Evolutionary conservation across 2,329 filamentous ascomycete genomes (phyloP).

Genomic region (Arthroderma uncinatum): DNA sequence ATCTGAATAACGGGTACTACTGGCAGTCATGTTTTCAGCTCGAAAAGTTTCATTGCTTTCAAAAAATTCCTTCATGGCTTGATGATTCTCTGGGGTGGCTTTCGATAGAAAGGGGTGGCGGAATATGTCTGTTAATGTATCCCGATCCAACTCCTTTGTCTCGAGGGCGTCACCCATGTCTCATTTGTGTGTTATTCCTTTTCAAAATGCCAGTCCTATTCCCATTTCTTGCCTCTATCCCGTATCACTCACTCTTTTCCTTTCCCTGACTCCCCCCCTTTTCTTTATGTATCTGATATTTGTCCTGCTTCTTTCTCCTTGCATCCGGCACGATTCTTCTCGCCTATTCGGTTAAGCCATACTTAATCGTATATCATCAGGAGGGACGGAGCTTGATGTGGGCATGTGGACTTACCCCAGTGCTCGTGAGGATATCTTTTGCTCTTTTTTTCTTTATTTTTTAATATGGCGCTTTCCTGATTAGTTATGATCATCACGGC

Average conservation of each 20-base stretch:
- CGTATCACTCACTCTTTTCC: background rate
- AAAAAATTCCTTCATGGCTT: slow-evolving; percentile 3
- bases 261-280: background rate
- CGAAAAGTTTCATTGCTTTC: slow-evolving; percentile 13
- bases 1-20: slow-evolving; percentile 13
- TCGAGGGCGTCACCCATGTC: background rate
- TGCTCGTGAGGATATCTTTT: background rate
- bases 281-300: background rate
- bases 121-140: slow-evolving; percentile 6
- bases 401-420: too few species aligned
- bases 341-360: too few species aligned
- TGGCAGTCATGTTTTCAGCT: slow-evolving; percentile 11
- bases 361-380: too few species aligned
- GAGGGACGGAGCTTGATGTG: background rate
- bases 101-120: slow-evolving; percentile 5
- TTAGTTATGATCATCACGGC: background rate
- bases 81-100: slow-evolving; percentile 1
- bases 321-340: background rate
- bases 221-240: background rate
- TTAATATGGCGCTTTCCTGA: background rate
- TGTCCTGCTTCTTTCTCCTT: background rate
- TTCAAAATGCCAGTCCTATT: slow-evolving; percentile 4
- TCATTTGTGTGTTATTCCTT: slow-evolving; percentile 4
- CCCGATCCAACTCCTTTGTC: slow-evolving; percentile 4
- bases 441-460: background rate